Conservation (phyloP, 2,329 filamentous ascomycete species). For the Colletotrichum cereale region DNA sequence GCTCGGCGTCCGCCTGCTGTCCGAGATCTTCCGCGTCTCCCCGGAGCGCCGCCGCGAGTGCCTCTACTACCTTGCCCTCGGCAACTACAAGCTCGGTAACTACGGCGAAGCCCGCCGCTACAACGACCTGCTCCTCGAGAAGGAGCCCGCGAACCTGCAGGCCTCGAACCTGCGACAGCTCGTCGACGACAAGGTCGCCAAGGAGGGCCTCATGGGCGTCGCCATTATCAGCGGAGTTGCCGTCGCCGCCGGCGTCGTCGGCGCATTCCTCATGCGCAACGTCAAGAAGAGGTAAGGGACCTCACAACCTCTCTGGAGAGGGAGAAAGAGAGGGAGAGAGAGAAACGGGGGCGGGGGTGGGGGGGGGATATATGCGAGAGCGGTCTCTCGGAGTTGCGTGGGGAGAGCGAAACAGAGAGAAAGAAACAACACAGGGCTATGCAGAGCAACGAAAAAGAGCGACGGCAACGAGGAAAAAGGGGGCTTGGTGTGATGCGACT, state of each 20-base stretch:
- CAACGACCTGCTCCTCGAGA: constrained; percentile 91
- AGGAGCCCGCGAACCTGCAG: constrained; percentile 92
- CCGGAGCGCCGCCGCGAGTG: constrained; percentile 96
- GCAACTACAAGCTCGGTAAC: constrained; percentile 98
- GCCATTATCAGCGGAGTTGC: constrained; percentile 95
- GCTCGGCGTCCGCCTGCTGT: constrained; percentile 91
- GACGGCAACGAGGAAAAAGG: not conserved
- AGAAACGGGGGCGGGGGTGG: too few species aligned
- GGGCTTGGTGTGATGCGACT: not conserved
- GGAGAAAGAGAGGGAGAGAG: constrained; percentile 4
- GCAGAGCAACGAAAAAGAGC: not conserved
- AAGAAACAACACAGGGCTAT: not conserved
- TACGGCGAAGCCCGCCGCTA: constrained; percentile 95
- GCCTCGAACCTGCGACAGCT: constrained; percentile 86
- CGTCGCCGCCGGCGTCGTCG: constrained; percentile 92
- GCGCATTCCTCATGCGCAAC: constrained; percentile 86
- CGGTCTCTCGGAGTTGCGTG: not conserved
- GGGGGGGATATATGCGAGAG: too few species aligned
- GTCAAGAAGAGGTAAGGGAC: constrained; percentile 69
- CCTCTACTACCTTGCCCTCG: constrained; percentile 96
- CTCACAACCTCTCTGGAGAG: not conserved
- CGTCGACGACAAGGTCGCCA: constrained; percentile 96
- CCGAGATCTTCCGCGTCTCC: constrained; percentile 94
- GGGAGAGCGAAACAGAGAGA: not conserved
- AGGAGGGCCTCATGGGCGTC: constrained; percentile 92